Conservation (phyloP, 768 basidiomycete species). For the Hericium erinaceus region DNA sequence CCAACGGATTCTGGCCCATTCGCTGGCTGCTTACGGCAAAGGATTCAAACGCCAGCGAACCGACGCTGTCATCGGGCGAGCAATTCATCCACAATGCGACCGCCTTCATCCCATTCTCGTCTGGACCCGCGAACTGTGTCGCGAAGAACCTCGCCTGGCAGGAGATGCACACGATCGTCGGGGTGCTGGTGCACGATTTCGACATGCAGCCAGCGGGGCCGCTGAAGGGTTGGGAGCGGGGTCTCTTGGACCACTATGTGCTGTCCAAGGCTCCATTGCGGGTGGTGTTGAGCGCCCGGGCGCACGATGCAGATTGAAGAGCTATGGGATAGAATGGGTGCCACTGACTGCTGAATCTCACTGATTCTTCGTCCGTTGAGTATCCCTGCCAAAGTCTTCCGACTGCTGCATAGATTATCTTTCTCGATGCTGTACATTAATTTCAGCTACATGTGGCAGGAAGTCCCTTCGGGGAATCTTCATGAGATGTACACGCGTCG, state of each 20-base stretch:
- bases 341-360: too few species aligned
- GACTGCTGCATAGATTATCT: too few species aligned
- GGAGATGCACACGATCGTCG: conserved; percentile 5
- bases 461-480: too few species aligned
- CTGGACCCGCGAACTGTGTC: conserved; percentile 13
- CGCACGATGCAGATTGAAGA: neutral
- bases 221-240: neutral
- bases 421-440: too few species aligned
- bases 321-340: too few species aligned
- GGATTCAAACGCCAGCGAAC: neutral
- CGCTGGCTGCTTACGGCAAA: conserved; percentile 6
- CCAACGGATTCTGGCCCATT: conserved; percentile 10
- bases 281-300: neutral
- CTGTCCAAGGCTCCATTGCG: neutral
- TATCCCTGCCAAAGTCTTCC: too few species aligned
- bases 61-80: neutral
- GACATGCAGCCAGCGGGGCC: neutral
- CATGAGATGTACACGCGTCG: too few species aligned
- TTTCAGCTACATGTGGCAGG: too few species aligned
- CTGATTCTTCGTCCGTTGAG: too few species aligned
- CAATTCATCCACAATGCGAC: neutral
- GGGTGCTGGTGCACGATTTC: conserved; percentile 7
- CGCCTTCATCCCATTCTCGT: conserved; percentile 13
- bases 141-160: conserved; percentile 12
- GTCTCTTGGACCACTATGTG: neutral